Evolutionary conservation across 2,329 filamentous ascomycete species (phyloP), one percentile per base, ranked within the genome.

Genomic region (Samsoniella hepiali): DNA sequence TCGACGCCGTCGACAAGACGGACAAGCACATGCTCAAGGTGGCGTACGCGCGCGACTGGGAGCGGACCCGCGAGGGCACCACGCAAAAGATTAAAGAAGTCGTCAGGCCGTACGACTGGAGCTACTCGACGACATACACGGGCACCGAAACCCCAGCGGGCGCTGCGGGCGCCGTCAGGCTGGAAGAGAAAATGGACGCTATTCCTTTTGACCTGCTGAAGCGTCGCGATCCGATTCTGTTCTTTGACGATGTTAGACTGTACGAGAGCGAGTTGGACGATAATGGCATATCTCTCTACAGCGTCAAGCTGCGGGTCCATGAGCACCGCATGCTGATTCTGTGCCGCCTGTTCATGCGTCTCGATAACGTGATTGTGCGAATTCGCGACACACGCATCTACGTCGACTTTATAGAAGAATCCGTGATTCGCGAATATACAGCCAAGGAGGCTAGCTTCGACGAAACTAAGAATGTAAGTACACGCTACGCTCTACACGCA

Each of bases 231-330:
- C 95, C 95, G 0, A 99, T 99, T 68, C 79, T 96, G 5, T 97
- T 98, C 82, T 96, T 96, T 74, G 94, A 98, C 78, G 93, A 98
- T 70, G 92, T 99, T 45, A 88, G 97, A 70, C 83, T 99, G 55
- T 99, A 96, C 75, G 95, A 99, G 79, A 96, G 96, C 78, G 95
- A 99, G 80, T 85, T 99, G 54, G 95, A 97, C 65, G 95, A 99
- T 76, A 99, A 99, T 73, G 95, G 95, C 65, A 95, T 98, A 69
- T 91, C 92, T 36, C 84, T 97, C 73, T 82, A 96, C 64, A 96
- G 89, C 66, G 92, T 90, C 77, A 99, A 99, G 81, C 81, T 98
- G 58, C 84, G 95, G 65, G 94, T 98, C 63, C 97, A 98, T 88
- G 91, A 93, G 62, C 86, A 89, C 70, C 84, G 95, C 62, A 87